Conservation (phyloP, 2,329 filamentous ascomycete genomes). For the Colletotrichum simmondsii region DNA sequence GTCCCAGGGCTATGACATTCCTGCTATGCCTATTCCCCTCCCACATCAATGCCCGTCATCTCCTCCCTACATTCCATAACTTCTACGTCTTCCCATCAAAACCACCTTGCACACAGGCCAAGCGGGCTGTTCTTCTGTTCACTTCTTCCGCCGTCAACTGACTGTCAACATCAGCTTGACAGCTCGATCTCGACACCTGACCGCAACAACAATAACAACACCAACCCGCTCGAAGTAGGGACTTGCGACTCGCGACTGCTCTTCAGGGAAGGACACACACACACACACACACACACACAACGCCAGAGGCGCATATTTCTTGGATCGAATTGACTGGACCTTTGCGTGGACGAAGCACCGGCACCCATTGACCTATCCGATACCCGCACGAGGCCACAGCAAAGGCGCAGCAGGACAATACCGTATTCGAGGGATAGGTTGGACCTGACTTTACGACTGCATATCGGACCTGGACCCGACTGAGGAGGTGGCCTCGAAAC, state of each 20-base stretch:
- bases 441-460: neutral
- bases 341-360: neutral
- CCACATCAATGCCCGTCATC: constrained; percentile 34
- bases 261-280: neutral
- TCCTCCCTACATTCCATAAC: constrained; percentile 36
- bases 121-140: constrained; percentile 9
- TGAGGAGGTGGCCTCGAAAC: neutral
- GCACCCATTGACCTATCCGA: constrained; percentile 13
- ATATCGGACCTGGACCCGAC: neutral
- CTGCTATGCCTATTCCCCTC: constrained; percentile 31
- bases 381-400: constrained; percentile 11
- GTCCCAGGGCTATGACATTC: constrained; percentile 36
- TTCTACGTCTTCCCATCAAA: constrained; percentile 31
- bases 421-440: constrained; percentile 7
- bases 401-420: constrained; percentile 14
- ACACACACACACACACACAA: neutral
- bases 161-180: constrained; percentile 21
- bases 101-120: constrained; percentile 29
- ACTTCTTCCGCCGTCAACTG: constrained; percentile 19
- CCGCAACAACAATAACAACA: neutral
- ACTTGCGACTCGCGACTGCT: constrained; percentile 13
- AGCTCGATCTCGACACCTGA: constrained; percentile 15
- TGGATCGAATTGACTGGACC: neutral
- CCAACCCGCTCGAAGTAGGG: constrained; percentile 19
- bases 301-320: constrained; percentile 19